phyloP scores from a whole-genome alignment of 371 early-diverging fungal genomes.

The Batkoa obscura region DNA sequence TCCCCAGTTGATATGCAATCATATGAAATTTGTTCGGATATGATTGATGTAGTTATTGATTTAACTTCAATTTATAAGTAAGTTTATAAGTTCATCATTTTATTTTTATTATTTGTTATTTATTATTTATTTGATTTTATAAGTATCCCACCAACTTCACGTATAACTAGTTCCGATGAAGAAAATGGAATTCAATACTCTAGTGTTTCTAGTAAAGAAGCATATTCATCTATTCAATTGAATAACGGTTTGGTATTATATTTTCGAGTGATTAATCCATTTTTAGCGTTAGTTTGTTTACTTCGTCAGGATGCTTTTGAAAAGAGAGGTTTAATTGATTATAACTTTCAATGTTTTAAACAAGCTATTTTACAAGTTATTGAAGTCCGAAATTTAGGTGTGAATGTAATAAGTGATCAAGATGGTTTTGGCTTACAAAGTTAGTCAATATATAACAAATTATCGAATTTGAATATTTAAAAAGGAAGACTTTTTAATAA shows the following conservation, averaged over 20 bases:
- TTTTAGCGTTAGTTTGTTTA: conserved; percentile 60
- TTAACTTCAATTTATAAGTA: conserved; percentile 63
- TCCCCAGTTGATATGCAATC: conserved; percentile 85
- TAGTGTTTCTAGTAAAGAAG: conserved; percentile 13
- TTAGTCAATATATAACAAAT: too few relatives aligned
- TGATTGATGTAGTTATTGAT: conserved; percentile 86
- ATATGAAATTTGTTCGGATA: conserved; percentile 83
- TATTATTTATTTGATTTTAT: neutral
- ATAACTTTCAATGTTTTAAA: conserved; percentile 67
- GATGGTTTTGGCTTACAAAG: too few relatives aligned
- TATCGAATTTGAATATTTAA: too few relatives aligned
- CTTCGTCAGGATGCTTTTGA: conserved; percentile 72
- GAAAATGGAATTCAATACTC: neutral
- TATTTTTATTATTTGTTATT: neutral
- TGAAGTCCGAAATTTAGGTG: conserved; percentile 18
- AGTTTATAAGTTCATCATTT: conserved; percentile 1
- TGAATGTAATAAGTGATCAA: too few relatives aligned
- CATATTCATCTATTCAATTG: conserved; percentile 43
- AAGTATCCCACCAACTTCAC: conserved; percentile 2
- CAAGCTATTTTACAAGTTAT: conserved; percentile 48
- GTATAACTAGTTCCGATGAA: neutral
- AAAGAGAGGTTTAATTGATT: conserved; percentile 73
- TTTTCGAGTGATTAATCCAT: conserved; percentile 55
- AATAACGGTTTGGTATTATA: conserved; percentile 70
- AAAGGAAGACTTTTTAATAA: too few relatives aligned